Evolutionary conservation across 257 asterid species (phyloP).

Genomic region (Nemophila menziesii): DNA sequence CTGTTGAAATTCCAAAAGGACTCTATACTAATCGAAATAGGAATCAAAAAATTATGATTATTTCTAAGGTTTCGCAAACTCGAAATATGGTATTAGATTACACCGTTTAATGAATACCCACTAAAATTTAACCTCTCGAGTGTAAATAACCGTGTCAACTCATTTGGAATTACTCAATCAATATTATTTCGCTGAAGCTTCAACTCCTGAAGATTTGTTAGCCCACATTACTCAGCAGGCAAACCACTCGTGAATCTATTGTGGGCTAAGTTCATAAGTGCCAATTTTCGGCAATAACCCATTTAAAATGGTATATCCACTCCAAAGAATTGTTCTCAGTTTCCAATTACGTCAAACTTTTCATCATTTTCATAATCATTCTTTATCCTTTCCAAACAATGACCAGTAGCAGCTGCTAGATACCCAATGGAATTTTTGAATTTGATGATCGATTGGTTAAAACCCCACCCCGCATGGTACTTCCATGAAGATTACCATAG

Average conservation of each 20-base stretch:
- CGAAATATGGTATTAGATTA: too few relatives aligned
- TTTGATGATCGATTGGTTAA: conserved; percentile 32
- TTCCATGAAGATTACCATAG: conserved; percentile 40
- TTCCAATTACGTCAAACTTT: conserved; percentile 45
- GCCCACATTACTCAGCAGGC: conserved; percentile 31
- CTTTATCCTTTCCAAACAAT: conserved; percentile 47
- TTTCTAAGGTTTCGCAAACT: too few relatives aligned
- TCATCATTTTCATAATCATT: conserved; percentile 35
- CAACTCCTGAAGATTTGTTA: conserved; percentile 48
- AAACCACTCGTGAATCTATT: conserved; percentile 37
- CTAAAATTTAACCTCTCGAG: too few relatives aligned
- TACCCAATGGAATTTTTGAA: too few relatives aligned
- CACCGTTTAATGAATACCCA: too few relatives aligned
- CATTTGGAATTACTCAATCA: too few relatives aligned
- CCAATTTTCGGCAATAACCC: conserved; percentile 31
- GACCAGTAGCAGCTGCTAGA: too few relatives aligned
- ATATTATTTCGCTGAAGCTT: conserved; percentile 43
- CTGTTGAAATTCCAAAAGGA: too few relatives aligned
- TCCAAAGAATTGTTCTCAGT: conserved; percentile 34
- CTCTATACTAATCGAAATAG: too few relatives aligned
- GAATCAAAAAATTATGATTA: too few relatives aligned
- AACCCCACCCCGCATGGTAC: conserved; percentile 28
- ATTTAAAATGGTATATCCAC: conserved; percentile 53
- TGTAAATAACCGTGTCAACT: too few relatives aligned
- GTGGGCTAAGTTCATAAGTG: conserved; percentile 50